phyloP scores from a whole-genome alignment of 164 flowering plant species.

The Protea cynaroides region DNA sequence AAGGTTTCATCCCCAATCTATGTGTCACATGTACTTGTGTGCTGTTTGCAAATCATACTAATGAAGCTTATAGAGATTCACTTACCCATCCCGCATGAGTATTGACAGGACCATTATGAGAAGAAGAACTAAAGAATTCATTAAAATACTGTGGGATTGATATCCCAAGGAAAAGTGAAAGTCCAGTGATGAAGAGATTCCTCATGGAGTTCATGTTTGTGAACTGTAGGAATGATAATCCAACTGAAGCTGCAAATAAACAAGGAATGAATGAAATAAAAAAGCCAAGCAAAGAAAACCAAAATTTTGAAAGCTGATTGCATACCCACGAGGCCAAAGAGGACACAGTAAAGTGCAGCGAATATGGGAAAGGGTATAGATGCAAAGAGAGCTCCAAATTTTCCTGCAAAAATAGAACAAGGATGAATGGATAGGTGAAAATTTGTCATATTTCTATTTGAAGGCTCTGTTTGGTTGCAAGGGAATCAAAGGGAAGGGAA shows the following conservation, averaged over 20 bases:
- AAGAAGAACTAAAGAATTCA: constrained; percentile 23
- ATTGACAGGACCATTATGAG: constrained; percentile 1
- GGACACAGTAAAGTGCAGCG: constrained; percentile 86
- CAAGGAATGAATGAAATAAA: too few species aligned
- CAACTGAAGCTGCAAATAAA: constrained; percentile 57
- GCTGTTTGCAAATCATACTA: too few species aligned
- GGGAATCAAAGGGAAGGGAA: too few species aligned
- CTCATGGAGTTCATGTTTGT: constrained; percentile 87
- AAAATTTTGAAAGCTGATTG: neutral
- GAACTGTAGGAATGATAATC: constrained; percentile 75
- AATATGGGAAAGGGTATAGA: constrained; percentile 94
- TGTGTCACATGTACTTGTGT: too few species aligned
- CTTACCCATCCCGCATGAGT: too few species aligned
- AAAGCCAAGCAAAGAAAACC: too few species aligned
- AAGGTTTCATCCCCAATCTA: too few species aligned
- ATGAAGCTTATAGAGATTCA: too few species aligned
- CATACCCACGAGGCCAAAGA: constrained; percentile 94
- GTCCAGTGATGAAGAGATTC: constrained; percentile 67
- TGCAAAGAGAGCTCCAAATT: constrained; percentile 99
- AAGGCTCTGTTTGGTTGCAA: too few species aligned
- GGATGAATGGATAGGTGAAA: neutral
- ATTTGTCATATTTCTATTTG: neutral
- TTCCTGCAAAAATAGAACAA: constrained; percentile 52
- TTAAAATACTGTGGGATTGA: constrained; percentile 70
- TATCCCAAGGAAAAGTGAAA: constrained; percentile 60